phyloP scores from a whole-genome alignment of 257 asterid genomes.

The Rubia yunnanensis region DNA sequence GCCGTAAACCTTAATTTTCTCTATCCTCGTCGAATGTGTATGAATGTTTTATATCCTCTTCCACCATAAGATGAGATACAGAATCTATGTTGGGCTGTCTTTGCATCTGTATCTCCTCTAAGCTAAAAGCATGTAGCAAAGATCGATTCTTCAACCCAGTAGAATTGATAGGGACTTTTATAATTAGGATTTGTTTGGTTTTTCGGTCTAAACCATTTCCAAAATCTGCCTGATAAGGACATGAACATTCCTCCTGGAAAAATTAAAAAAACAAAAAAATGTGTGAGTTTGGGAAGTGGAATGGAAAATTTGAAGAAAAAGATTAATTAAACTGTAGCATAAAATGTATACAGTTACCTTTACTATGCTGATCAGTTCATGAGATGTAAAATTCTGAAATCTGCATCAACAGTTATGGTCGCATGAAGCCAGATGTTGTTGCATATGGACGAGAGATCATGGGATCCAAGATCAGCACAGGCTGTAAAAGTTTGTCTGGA shows the following conservation, averaged over 20 bases:
- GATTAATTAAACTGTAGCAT: neutral
- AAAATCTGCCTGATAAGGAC: neutral
- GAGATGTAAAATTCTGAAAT: conserved; percentile 15
- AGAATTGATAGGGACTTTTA: neutral
- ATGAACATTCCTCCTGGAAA: neutral
- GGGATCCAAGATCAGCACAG: conserved; percentile 97
- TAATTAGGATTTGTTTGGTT: neutral
- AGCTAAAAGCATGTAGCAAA: neutral
- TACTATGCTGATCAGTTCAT: neutral
- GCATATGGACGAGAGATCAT: conserved; percentile 96
- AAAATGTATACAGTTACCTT: neutral
- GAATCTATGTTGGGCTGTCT: neutral
- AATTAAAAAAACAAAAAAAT: neutral
- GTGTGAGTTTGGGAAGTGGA: neutral
- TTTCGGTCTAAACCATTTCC: neutral
- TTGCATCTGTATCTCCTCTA: neutral
- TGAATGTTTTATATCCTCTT: neutral
- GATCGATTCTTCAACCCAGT: neutral
- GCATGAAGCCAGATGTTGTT: conserved; percentile 95
- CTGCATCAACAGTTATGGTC: conserved; percentile 69
- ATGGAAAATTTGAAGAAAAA: neutral
- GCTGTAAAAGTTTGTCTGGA: conserved; percentile 98
- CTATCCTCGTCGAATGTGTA: neutral
- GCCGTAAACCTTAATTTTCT: neutral
- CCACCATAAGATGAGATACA: neutral